Percentiles rank a stretch among this genome's conserved stretches.
Evolutionary conservation across 1,139 yeast genomes (phyloP).

Genomic region (Kluyveromyces sp.): DNA sequence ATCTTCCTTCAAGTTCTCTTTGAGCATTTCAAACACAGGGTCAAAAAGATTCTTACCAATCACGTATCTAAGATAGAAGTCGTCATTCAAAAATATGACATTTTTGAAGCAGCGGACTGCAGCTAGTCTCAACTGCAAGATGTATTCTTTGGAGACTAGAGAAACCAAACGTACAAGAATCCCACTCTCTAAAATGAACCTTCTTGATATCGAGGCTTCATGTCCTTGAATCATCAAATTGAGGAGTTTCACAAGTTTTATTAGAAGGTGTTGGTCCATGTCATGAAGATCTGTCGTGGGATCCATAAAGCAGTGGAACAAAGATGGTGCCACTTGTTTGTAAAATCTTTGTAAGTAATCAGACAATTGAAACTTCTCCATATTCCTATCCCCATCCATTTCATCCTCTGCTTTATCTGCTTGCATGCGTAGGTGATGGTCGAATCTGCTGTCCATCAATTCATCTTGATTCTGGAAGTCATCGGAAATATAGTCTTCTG

Average conservation of each 20-base stretch:
- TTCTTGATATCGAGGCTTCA: slow-evolving; percentile 46
- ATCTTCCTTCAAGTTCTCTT: slow-evolving; percentile 45
- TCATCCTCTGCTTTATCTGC: slow-evolving; percentile 7
- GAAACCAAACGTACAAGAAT: slow-evolving; percentile 48
- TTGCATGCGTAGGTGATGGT: slow-evolving; percentile 10
- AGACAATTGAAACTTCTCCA: slow-evolving; percentile 35
- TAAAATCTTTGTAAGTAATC: slow-evolving; percentile 59
- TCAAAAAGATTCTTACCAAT: slow-evolving; percentile 49
- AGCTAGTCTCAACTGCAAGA: slow-evolving; percentile 52
- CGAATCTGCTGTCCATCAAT: slow-evolving; percentile 6
- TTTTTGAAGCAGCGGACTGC: slow-evolving; percentile 59
- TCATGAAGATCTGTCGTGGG: slow-evolving; percentile 21
- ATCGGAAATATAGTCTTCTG: slow-evolving; percentile 35
- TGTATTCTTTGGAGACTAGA: slow-evolving; percentile 36
- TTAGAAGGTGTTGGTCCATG: slow-evolving; percentile 42
- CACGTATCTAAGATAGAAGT: slow-evolving; percentile 49
- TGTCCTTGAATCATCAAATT: slow-evolving; percentile 62
- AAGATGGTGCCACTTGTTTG: slow-evolving; percentile 48
- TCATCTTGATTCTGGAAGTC: slow-evolving; percentile 12
- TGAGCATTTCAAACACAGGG: slow-evolving; percentile 45
- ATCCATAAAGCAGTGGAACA: slow-evolving; percentile 47
- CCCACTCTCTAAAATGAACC: slow-evolving; percentile 53
- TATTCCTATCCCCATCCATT: slow-evolving; percentile 5
- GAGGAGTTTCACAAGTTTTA: slow-evolving; percentile 63
- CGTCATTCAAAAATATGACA: slow-evolving; percentile 55